Conservation (phyloP, 768 basidiomycete genomes). For the Panus rudis region DNA sequence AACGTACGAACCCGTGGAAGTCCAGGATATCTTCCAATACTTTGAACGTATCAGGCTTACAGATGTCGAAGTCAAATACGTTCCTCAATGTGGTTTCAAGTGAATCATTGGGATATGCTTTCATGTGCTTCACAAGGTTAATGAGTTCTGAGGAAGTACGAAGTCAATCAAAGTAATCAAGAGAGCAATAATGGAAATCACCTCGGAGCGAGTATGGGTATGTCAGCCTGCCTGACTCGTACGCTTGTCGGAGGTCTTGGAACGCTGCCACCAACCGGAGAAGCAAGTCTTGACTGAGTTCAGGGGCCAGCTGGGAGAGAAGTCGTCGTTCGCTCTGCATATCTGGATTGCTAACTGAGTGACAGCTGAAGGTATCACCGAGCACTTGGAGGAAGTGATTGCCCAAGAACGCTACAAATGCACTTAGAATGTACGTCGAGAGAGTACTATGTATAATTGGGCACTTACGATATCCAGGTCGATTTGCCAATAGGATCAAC, state of each 20-base stretch:
- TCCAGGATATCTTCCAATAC: slow-evolving; percentile 50
- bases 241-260: slow-evolving; percentile 52
- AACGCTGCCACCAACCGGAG: slow-evolving; percentile 55
- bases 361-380: slow-evolving; percentile 60
- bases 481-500: slow-evolving; percentile 56
- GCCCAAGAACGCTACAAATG: slow-evolving; percentile 51
- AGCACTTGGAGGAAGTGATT: slow-evolving; percentile 70
- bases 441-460: not conserved
- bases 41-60: slow-evolving; percentile 58
- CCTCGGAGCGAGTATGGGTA: slow-evolving; percentile 67
- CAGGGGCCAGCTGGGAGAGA: slow-evolving; percentile 54
- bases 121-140: slow-evolving; percentile 58
- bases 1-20: slow-evolving; percentile 45
- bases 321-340: slow-evolving; percentile 56
- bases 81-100: slow-evolving; percentile 56
- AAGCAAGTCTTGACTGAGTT: slow-evolving; percentile 46
- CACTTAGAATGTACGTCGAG: not conserved
- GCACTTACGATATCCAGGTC: slow-evolving; percentile 59
- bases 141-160: slow-evolving; percentile 42
- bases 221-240: slow-evolving; percentile 49
- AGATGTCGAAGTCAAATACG: slow-evolving; percentile 66
- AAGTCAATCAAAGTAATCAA: not conserved
- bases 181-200: slow-evolving; percentile 12
- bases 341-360: slow-evolving; percentile 63
- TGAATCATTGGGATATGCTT: slow-evolving; percentile 49